Evolutionary conservation across 495 filamentous ascomycete species (phyloP).

Genomic region (Daldinia concentrica): DNA sequence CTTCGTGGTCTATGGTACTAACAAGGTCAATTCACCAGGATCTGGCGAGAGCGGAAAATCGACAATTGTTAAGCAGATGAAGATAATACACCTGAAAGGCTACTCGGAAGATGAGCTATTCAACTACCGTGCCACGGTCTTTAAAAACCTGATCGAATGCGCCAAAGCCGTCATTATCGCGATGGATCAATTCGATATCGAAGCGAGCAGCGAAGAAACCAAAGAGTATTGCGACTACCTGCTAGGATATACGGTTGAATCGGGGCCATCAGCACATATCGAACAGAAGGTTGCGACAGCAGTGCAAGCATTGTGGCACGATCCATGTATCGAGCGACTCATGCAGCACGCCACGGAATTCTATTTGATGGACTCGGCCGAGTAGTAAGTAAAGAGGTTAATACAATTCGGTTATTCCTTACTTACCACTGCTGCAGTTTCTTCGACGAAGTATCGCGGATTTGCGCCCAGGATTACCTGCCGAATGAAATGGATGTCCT

Average conservation of each 20-base stretch:
- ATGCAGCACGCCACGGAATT: conserved; percentile 97
- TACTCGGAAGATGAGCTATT: conserved; percentile 91
- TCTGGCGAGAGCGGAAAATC: conserved; percentile 99
- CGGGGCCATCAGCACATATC: conserved; percentile 83
- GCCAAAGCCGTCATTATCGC: conserved; percentile 89
- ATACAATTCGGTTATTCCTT: not conserved
- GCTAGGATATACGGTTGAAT: conserved; percentile 85
- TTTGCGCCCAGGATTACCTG: conserved; percentile 84
- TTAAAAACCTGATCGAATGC: conserved; percentile 97
- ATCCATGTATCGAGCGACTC: conserved; percentile 81
- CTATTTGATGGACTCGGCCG: conserved; percentile 98
- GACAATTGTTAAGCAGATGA: conserved; percentile 99
- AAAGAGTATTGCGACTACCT: conserved; percentile 79
- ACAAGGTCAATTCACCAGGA: conserved; percentile 61
- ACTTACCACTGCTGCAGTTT: conserved; percentile 67
- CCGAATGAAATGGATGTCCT: conserved; percentile 93
- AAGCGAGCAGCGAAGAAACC: conserved; percentile 74
- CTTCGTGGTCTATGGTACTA: conserved; percentile 4
- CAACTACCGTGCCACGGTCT: conserved; percentile 93
- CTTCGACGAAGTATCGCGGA: conserved; percentile 90
- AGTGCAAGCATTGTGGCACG: conserved; percentile 87
- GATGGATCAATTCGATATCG: conserved; percentile 86
- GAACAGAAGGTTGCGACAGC: conserved; percentile 82
- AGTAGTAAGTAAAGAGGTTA: conserved; percentile 75
- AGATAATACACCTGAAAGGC: conserved; percentile 98